Percentiles rank a stretch among this genome's conserved stretches.
phyloP scores from a whole-genome alignment of 2,329 filamentous ascomycete genomes.

The Fusarium sp. region DNA sequence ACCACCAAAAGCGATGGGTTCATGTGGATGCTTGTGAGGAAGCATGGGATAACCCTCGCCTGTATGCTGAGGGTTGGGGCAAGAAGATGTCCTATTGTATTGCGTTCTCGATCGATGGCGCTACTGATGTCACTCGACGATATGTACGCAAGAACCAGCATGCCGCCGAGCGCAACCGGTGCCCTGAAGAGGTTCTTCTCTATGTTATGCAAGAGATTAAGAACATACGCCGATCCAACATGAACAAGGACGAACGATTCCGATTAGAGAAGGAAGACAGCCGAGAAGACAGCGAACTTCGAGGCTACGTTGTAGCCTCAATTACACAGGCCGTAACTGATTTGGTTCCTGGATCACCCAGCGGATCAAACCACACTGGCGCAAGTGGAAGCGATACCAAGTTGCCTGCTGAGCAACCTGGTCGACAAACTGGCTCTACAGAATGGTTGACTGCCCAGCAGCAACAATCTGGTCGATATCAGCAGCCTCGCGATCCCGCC shows the following conservation, averaged over 20 bases:
- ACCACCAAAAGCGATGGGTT: constrained; percentile 93
- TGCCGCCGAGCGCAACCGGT: constrained; percentile 78
- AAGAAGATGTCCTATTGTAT: constrained; percentile 98
- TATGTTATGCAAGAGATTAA: constrained; percentile 95
- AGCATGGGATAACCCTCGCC: constrained; percentile 90
- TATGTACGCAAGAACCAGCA: constrained; percentile 78
- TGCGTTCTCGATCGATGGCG: constrained; percentile 91
- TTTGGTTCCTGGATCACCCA: constrained; percentile 62
- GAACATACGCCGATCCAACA: constrained; percentile 80
- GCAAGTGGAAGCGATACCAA: constrained; percentile 64
- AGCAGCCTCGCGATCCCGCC: constrained; percentile 58
- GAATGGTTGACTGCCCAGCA: constrained; percentile 62
- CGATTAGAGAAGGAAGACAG: constrained; percentile 82
- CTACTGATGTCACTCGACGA: constrained; percentile 71
- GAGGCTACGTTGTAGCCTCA: constrained; percentile 76
- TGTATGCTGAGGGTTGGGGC: constrained; percentile 95
- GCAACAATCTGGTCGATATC: constrained; percentile 53
- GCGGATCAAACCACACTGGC: constrained; percentile 34
- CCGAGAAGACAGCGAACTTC: constrained; percentile 78
- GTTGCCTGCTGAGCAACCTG: constrained; percentile 67
- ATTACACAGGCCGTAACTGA: constrained; percentile 78
- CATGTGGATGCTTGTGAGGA: constrained; percentile 96
- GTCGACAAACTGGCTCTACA: constrained; percentile 58
- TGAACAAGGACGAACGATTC: constrained; percentile 87
- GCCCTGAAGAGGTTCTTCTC: constrained; percentile 87